A percentile compares a stretch with the other conserved stretches of the same genome.
These are phyloP conservation scores for Pelargonium fulgidum DNA, from an alignment of 441 rosid genomes.

Conservation along the genomic window DNA sequence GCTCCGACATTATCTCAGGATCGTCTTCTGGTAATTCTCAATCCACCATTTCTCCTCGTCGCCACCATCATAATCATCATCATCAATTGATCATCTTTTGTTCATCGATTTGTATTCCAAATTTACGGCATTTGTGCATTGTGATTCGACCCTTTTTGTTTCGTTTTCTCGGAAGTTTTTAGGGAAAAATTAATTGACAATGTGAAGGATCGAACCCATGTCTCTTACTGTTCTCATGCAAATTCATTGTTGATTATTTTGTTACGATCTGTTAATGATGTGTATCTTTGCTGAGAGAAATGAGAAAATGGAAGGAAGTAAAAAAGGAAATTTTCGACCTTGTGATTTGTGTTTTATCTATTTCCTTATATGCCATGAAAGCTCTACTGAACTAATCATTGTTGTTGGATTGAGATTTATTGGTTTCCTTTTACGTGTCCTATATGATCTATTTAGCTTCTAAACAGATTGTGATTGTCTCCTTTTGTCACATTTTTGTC, in stretches of 20 bases:
- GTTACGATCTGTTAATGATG: not conserved
- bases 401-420: not conserved
- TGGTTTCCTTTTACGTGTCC: not conserved
- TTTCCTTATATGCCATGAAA: not conserved
- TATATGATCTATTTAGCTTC: not conserved
- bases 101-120: not conserved
- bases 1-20: not conserved
- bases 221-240: not conserved
- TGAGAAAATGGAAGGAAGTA: not conserved
- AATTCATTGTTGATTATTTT: not conserved
- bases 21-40: slow-evolving; percentile 1
- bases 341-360: not conserved
- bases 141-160: not conserved
- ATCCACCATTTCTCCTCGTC: not conserved
- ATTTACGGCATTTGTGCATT: not conserved
- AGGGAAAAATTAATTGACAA: not conserved
- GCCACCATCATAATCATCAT: not conserved
- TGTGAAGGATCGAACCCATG: not conserved
- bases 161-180: not conserved
- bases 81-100: too few species aligned
- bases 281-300: not conserved
- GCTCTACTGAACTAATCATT: not conserved
- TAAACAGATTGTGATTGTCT: not conserved
- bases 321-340: too few species aligned
- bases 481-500: not conserved